phyloP scores from a whole-genome alignment of 306 rosid species.

The Senna siamea region DNA sequence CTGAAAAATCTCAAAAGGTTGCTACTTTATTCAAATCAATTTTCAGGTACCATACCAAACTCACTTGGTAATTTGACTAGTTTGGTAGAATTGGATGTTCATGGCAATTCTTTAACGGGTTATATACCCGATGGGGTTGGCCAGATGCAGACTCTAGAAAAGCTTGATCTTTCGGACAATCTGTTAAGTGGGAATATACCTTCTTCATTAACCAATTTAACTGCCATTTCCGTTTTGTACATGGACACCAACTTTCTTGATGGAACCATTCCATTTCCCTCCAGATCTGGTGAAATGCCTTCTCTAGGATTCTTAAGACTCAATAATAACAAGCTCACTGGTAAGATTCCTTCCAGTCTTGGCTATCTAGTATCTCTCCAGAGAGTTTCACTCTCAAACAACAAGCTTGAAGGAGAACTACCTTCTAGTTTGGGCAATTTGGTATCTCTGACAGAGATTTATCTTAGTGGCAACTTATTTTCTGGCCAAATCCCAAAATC shows the following conservation, averaged over 20 bases:
- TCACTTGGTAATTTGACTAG: constrained; percentile 52
- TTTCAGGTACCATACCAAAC: constrained; percentile 55
- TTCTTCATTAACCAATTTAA: constrained; percentile 52
- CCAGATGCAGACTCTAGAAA: constrained; percentile 50
- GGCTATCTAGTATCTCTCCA: constrained; percentile 56
- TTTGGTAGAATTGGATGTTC: constrained; percentile 56
- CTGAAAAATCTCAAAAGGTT: constrained; percentile 45
- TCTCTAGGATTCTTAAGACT: constrained; percentile 53
- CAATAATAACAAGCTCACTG: constrained; percentile 53
- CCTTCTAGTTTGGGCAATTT: constrained; percentile 63
- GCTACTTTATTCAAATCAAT: constrained; percentile 49
- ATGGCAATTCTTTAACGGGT: constrained; percentile 50
- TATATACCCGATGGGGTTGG: constrained; percentile 52
- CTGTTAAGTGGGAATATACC: constrained; percentile 58
- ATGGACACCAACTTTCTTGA: constrained; percentile 57
- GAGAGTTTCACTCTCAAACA: constrained; percentile 57
- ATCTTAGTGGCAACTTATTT: constrained; percentile 52
- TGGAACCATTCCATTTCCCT: constrained; percentile 65
- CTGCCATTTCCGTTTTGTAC: constrained; percentile 53
- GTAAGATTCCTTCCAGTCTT: constrained; percentile 51
- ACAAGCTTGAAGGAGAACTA: constrained; percentile 58
- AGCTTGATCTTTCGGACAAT: constrained; percentile 68
- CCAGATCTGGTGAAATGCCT: constrained; percentile 53
- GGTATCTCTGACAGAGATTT: constrained; percentile 51
- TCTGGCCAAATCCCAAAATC: constrained; percentile 66